Evolutionary conservation across 2,329 filamentous ascomycete species (phyloP).

Genomic region (Exophiala sideris): DNA sequence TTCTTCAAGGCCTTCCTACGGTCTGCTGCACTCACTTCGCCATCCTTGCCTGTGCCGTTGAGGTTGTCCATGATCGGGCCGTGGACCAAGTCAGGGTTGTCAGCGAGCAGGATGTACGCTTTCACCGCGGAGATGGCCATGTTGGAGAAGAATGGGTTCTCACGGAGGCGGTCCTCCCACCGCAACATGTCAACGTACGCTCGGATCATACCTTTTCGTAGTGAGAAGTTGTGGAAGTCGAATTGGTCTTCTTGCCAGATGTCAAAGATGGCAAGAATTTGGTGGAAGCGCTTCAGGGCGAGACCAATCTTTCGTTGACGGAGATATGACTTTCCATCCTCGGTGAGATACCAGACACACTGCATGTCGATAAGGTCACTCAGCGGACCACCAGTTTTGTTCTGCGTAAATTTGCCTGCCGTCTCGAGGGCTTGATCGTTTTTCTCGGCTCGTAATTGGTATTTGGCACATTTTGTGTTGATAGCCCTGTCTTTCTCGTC

Average conservation of each 20-base stretch:
- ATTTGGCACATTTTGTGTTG: slow-evolving; percentile 97
- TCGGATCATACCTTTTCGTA: slow-evolving; percentile 93
- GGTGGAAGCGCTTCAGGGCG: slow-evolving; percentile 87
- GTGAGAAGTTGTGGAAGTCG: slow-evolving; percentile 95
- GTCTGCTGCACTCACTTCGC: slow-evolving; percentile 56
- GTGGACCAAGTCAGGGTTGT: slow-evolving; percentile 66
- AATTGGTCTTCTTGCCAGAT: slow-evolving; percentile 98
- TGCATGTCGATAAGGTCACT: slow-evolving; percentile 97
- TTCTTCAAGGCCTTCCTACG: slow-evolving; percentile 88
- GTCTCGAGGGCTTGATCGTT: slow-evolving; percentile 82
- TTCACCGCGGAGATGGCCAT: slow-evolving; percentile 78
- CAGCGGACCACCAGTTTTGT: slow-evolving; percentile 84
- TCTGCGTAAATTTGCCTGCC: slow-evolving; percentile 90
- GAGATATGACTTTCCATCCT: slow-evolving; percentile 86
- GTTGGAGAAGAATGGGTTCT: slow-evolving; percentile 88
- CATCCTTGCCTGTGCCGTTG: slow-evolving; percentile 50
- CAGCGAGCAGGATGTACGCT: slow-evolving; percentile 74
- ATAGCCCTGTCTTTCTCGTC: slow-evolving; percentile 94
- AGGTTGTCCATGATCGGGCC: slow-evolving; percentile 57
- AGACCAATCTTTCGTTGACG: slow-evolving; percentile 78
- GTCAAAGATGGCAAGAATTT: slow-evolving; percentile 89
- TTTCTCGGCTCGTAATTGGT: slow-evolving; percentile 88
- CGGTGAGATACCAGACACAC: slow-evolving; percentile 93
- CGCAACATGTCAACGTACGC: slow-evolving; percentile 94
- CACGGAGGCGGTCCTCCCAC: slow-evolving; percentile 88